Conservation (phyloP, 2,329 filamentous ascomycete genomes). For the Pseudogymnoascus sp. region DNA sequence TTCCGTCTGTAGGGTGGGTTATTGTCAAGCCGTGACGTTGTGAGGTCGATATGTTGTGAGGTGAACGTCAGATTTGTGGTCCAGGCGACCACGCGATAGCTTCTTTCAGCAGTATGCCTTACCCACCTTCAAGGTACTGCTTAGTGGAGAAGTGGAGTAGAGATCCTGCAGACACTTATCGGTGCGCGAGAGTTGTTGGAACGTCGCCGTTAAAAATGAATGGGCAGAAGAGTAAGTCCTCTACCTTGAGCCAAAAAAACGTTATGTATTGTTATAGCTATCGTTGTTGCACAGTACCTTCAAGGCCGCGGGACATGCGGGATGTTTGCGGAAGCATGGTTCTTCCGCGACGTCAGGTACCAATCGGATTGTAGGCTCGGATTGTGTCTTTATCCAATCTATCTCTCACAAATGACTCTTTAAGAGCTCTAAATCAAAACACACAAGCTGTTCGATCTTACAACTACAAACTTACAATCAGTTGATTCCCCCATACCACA, state of each 20-base stretch:
- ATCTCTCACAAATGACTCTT: constrained; percentile 4
- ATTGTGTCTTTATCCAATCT: not conserved
- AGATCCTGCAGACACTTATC: not conserved
- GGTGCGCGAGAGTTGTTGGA: not conserved
- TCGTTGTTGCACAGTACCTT: not conserved
- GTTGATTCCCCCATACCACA: not conserved
- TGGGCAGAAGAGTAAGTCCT: not conserved
- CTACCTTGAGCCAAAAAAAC: not conserved
- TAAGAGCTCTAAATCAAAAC: not conserved
- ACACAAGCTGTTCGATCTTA: not conserved
- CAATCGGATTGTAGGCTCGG: not conserved
- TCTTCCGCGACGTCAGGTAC: not conserved
- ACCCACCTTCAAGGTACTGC: not conserved
- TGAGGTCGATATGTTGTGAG: not conserved
- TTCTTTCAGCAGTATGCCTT: not conserved
- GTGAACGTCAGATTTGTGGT: not conserved
- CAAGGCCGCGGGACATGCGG: not conserved
- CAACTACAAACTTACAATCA: not conserved
- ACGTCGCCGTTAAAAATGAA: not conserved
- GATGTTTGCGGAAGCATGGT: not conserved
- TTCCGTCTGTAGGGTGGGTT: not conserved
- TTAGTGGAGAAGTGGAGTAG: not conserved
- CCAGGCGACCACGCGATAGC: constrained; percentile 2
- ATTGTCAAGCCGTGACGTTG: constrained; percentile 3
- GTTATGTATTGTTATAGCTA: not conserved